Conservation (phyloP, 768 basidiomycete species). For the Lentinula lateritia region DNA sequence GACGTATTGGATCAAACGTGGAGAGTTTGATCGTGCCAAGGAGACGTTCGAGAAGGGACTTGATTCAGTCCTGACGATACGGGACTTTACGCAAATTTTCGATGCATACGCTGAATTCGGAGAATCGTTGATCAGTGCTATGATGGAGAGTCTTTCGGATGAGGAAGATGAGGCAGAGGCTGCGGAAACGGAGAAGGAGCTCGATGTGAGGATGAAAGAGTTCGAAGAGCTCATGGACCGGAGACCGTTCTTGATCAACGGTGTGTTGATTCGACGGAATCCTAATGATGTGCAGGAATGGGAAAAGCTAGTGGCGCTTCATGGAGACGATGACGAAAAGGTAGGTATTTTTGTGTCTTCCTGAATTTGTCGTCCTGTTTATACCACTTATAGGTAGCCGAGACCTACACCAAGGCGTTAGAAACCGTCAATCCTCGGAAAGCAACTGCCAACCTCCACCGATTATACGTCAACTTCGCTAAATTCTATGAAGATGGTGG, state of each 20-base stretch:
- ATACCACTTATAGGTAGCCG: constrained; percentile 58
- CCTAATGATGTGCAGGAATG: constrained; percentile 98
- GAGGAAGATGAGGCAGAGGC: constrained; percentile 81
- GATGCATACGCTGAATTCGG: constrained; percentile 94
- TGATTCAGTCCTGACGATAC: constrained; percentile 78
- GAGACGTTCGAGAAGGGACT: constrained; percentile 86
- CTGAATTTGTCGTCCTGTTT: not conserved
- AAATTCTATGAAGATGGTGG: constrained; percentile 98
- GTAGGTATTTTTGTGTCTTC: constrained; percentile 30
- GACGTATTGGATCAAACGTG: constrained; percentile 97
- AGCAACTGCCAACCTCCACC: constrained; percentile 86
- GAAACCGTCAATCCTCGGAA: constrained; percentile 84
- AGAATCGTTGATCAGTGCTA: constrained; percentile 80
- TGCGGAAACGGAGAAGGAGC: constrained; percentile 73
- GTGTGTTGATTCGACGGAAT: constrained; percentile 88
- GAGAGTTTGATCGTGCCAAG: constrained; percentile 89
- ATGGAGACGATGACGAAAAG: constrained; percentile 91
- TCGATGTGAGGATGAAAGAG: constrained; percentile 85
- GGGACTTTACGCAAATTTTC: constrained; percentile 97
- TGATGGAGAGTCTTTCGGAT: constrained; percentile 83
- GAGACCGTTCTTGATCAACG: constrained; percentile 93
- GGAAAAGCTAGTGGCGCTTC: constrained; percentile 95
- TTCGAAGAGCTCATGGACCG: constrained; percentile 95
- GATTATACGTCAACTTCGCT: constrained; percentile 91
- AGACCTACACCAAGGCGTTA: constrained; percentile 87